Evolutionary conservation across 768 basidiomycete species (phyloP).

Genomic region (Mycena maculata): DNA sequence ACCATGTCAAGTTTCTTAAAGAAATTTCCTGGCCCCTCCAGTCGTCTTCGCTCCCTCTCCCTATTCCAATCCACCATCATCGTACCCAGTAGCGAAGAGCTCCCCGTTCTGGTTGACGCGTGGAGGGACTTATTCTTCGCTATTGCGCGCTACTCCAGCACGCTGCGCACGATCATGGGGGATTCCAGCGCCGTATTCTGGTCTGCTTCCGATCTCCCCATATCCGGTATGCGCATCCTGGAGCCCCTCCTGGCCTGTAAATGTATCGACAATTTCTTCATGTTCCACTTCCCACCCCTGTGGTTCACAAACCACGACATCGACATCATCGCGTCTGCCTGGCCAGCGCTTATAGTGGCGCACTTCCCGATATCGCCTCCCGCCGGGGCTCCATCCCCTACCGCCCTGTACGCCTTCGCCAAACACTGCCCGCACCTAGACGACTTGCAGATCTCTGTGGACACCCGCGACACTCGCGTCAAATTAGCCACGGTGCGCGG

Average conservation of each 20-base stretch:
- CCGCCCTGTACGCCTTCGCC: background rate
- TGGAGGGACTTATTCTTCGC: background rate
- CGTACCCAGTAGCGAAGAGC: background rate
- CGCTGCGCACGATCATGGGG: background rate
- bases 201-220: background rate
- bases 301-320: background rate
- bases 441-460: background rate
- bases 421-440: background rate
- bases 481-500: background rate
- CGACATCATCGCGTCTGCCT: background rate
- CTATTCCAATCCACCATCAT: background rate
- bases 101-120: background rate
- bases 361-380: background rate
- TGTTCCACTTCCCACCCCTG: background rate
- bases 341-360: background rate
- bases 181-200: background rate
- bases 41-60: background rate
- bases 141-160: background rate
- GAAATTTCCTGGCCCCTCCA: background rate
- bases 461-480: background rate
- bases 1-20: background rate
- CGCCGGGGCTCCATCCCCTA: background rate
- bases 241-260: background rate
- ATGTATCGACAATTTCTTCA: background rate
- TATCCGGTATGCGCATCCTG: background rate